phyloP scores from a whole-genome alignment of 73 alveolate species.

The Effrenium voratum region DNA sequence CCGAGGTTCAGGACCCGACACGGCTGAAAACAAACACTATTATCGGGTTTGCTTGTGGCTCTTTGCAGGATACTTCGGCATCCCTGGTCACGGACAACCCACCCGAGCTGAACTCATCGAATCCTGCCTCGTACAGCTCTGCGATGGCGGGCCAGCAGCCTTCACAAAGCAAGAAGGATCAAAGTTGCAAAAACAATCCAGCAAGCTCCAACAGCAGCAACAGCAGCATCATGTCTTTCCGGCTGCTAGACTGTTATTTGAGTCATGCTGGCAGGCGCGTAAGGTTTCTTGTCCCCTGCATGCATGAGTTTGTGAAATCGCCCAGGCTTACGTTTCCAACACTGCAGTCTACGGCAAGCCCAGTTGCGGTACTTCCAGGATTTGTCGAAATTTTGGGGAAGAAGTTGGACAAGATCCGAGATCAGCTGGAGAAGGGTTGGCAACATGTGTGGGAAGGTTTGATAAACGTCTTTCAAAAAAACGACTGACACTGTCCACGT shows the following conservation, averaged over 20 bases:
- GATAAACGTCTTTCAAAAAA: too few species aligned
- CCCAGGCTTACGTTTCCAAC: conserved; percentile 4
- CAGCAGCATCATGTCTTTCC: not conserved
- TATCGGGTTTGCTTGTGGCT: too few species aligned
- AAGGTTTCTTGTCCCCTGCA: not conserved
- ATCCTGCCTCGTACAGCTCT: not conserved
- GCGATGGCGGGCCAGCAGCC: not conserved
- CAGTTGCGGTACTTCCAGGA: not conserved
- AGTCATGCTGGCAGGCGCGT: not conserved
- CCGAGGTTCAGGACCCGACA: not conserved
- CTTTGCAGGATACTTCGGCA: not conserved
- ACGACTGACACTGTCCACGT: too few species aligned
- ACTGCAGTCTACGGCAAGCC: not conserved
- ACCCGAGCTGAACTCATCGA: not conserved
- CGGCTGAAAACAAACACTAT: not conserved
- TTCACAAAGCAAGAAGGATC: too few species aligned
- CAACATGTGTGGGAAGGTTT: too few species aligned
- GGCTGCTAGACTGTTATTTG: not conserved
- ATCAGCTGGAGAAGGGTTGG: not conserved
- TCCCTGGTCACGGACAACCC: not conserved
- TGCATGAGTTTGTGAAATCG: not conserved
- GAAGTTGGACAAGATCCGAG: not conserved
- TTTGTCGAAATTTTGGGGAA: not conserved
- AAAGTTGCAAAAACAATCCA: too few species aligned
- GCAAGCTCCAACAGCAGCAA: not conserved